phyloP scores from a whole-genome alignment of 306 rosid species.

The Quercus robur region DNA sequence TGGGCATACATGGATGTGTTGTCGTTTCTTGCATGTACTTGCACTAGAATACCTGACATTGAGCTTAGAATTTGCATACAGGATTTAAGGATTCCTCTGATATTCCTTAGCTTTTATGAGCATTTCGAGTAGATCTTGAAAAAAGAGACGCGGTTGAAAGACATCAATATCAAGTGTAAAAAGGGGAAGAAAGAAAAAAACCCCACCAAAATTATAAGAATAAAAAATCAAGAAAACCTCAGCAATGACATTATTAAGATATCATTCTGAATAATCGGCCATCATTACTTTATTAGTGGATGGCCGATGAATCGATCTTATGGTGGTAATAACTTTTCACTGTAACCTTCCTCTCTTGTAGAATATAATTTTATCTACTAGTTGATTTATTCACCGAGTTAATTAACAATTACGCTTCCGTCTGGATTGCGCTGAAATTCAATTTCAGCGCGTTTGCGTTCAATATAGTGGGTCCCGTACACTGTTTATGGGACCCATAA shows the following conservation, averaged over 20 bases:
- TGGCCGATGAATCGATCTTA: constrained; percentile 1
- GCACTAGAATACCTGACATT: constrained; percentile 42
- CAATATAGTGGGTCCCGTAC: no score
- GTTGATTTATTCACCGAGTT: neutral
- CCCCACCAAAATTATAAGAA: neutral
- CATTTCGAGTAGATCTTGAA: constrained; percentile 31
- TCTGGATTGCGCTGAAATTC: no score
- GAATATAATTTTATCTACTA: neutral
- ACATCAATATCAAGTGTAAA: neutral
- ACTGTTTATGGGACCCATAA: no score
- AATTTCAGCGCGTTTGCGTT: no score
- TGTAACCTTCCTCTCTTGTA: neutral
- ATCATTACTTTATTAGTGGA: constrained; percentile 19
- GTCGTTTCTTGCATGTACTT: constrained; percentile 50
- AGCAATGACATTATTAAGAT: neutral
- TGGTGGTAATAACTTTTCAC: constrained; percentile 21
- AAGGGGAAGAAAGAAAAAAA: neutral
- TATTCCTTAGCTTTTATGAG: constrained; percentile 17
- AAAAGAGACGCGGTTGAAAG: neutral
- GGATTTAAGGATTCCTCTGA: constrained; percentile 35
- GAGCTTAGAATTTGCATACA: constrained; percentile 43
- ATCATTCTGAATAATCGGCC: constrained; percentile 7
- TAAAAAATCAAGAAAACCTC: neutral
- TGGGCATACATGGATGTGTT: constrained; percentile 26
- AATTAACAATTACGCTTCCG: neutral